These are phyloP conservation scores for Nidularia pulvinata DNA, from an alignment of 768 basidiomycete genomes.

Conservation along the genomic window DNA sequence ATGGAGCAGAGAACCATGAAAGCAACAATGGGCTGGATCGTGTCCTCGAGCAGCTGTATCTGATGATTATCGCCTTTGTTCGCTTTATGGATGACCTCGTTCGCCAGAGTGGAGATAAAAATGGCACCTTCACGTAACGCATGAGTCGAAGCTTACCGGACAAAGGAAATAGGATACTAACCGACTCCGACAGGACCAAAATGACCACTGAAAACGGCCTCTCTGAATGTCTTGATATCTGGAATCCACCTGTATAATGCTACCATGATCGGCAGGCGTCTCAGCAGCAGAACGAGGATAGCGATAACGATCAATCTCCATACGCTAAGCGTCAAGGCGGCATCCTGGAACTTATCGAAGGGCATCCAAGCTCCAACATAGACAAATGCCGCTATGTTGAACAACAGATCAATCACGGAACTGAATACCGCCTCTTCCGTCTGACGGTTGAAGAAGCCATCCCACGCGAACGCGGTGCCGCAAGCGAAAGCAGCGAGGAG, in stretches of 20 bases:
- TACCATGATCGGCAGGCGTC: constrained; percentile 84
- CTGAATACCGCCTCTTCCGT: constrained; percentile 96
- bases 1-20: constrained; percentile 96
- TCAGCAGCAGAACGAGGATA: constrained; percentile 77
- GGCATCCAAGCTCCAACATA: constrained; percentile 99
- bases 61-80: constrained; percentile 49
- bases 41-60: constrained; percentile 62
- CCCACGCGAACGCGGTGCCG: constrained; percentile 97
- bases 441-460: constrained; percentile 90
- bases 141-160: constrained; percentile 1
- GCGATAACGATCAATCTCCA: constrained; percentile 88
- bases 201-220: constrained; percentile 94
- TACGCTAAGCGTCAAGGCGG: constrained; percentile 65
- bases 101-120: constrained; percentile 89
- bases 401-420: constrained; percentile 93
- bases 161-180: constrained; percentile 19
- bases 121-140: constrained; percentile 61
- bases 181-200: constrained; percentile 90
- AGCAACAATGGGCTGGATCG: constrained; percentile 91
- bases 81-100: constrained; percentile 47
- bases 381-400: constrained; percentile 95
- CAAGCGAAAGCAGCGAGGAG: constrained; percentile 94
- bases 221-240: constrained; percentile 92
- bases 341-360: constrained; percentile 75
- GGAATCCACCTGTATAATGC: constrained; percentile 92